Conservation (phyloP, 2,329 filamentous ascomycete genomes). For the Beauveria caledonica region DNA sequence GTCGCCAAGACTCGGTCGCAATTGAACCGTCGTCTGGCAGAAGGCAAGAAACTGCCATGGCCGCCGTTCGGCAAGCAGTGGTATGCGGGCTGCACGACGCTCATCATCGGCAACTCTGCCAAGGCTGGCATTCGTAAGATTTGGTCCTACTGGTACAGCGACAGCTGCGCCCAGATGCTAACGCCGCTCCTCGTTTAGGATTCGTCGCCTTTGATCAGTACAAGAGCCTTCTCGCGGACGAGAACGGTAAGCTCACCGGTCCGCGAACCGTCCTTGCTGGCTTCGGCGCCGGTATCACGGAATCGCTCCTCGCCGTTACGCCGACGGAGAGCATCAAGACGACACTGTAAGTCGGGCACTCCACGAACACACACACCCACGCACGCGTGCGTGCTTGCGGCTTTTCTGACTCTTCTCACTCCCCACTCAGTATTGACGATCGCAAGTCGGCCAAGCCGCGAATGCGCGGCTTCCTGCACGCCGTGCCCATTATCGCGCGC, state of each 20-base stretch:
- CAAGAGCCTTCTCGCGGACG: conserved; percentile 73
- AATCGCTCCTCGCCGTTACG: conserved; percentile 87
- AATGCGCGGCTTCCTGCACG: conserved; percentile 87
- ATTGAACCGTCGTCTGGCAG: conserved; percentile 75
- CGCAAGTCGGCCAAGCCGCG: conserved; percentile 78
- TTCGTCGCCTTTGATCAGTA: conserved; percentile 97
- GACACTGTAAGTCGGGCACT: conserved; percentile 51
- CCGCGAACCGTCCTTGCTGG: conserved; percentile 87
- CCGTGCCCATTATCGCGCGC: conserved; percentile 74
- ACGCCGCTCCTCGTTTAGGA: conserved; percentile 34
- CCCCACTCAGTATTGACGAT: conserved; percentile 69
- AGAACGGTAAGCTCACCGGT: conserved; percentile 79
- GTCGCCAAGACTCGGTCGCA: conserved; percentile 93
- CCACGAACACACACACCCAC: background rate
- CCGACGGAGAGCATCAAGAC: conserved; percentile 99
- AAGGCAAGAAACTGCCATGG: conserved; percentile 84
- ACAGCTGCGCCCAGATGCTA: background rate
- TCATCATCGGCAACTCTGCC: conserved; percentile 92
- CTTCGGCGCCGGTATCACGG: conserved; percentile 89
- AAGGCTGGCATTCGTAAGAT: conserved; percentile 85
- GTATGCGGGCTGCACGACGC: conserved; percentile 96
- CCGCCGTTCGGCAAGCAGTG: conserved; percentile 88
- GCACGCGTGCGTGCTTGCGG: background rate
- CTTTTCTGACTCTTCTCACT: background rate
- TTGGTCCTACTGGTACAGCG: conserved; percentile 14